Conservation (phyloP, 1,284 basidiomycete genomes). For the Jaminaea rosea region DNA sequence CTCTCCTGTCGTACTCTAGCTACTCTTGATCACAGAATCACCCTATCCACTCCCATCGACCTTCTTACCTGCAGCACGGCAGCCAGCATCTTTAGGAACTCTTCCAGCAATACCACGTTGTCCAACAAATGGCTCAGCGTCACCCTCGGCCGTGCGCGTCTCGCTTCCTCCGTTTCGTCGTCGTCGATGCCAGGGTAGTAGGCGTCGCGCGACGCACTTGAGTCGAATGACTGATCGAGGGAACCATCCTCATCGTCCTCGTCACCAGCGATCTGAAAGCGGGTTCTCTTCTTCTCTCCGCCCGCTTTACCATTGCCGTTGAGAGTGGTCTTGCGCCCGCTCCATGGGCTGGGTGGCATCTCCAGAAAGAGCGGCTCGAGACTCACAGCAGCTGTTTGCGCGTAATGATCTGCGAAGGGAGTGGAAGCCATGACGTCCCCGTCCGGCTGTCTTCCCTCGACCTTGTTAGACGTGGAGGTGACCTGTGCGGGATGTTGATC, state of each 20-base stretch:
- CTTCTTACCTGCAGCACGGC: conserved; percentile 76
- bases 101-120: conserved; percentile 89
- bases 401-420: conserved; percentile 77
- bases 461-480: no score
- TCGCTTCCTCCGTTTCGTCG: conserved; percentile 4
- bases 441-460: no score
- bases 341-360: conserved; percentile 4
- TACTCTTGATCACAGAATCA: no score
- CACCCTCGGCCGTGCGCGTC: conserved; percentile 49
- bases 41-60: conserved; percentile 69
- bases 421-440: conserved; percentile 50
- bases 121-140: conserved; percentile 72
- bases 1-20: no score
- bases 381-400: conserved; percentile 61
- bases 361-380: conserved; percentile 56
- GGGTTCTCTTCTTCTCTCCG: conserved; percentile 8
- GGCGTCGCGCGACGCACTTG: no score
- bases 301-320: conserved; percentile 3
- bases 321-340: not conserved
- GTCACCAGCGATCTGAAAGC: not conserved
- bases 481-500: no score
- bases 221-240: no score
- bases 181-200: conserved; percentile 2
- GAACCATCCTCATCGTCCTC: conserved; percentile 5
- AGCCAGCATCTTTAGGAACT: conserved; percentile 85